Percentiles rank a stretch among this genome's conserved stretches.
Conservation (phyloP, 371 early-diverging fungal species). For the Lichtheimia hyalospora region DNA sequence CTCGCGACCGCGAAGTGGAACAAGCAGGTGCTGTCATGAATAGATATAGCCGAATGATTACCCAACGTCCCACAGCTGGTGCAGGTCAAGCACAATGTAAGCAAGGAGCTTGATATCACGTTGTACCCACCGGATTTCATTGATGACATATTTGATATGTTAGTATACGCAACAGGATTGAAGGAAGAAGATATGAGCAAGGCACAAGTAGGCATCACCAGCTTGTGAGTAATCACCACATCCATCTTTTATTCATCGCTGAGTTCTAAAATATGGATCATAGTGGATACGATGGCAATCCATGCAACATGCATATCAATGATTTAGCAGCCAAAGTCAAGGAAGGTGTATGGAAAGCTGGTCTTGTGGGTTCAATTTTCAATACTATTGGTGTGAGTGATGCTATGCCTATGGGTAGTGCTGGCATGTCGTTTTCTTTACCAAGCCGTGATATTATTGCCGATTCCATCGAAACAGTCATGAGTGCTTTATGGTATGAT, state of each 20-base stretch:
- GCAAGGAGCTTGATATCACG: constrained; percentile 22
- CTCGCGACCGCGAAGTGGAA: constrained; percentile 29
- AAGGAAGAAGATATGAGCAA: constrained; percentile 73
- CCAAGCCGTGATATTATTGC: constrained; percentile 96
- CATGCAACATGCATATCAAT: constrained; percentile 96
- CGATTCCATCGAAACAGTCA: constrained; percentile 97
- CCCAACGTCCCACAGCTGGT: constrained; percentile 88
- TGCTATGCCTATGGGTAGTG: constrained; percentile 93
- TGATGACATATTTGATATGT: background rate
- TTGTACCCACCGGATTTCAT: too few relatives aligned
- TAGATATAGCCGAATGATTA: constrained; percentile 82
- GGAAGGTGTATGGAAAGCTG: constrained; percentile 84
- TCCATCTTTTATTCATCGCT: background rate
- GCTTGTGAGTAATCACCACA: constrained; percentile 63
- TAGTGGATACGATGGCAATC: constrained; percentile 82
- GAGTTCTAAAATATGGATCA: background rate
- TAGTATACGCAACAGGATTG: constrained; percentile 89
- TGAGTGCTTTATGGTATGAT: constrained; percentile 95
- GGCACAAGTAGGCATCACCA: constrained; percentile 91
- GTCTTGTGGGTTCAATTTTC: constrained; percentile 90
- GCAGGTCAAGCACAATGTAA: constrained; percentile 96
- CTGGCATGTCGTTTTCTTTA: constrained; percentile 93
- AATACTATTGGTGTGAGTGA: constrained; percentile 96
- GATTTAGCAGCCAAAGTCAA: constrained; percentile 86
- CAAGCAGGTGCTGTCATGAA: constrained; percentile 45